Evolutionary conservation across 1,284 basidiomycete species (phyloP), one percentile per base, ranked within the genome.

Genomic region (Singerocomus inundabilis): DNA sequence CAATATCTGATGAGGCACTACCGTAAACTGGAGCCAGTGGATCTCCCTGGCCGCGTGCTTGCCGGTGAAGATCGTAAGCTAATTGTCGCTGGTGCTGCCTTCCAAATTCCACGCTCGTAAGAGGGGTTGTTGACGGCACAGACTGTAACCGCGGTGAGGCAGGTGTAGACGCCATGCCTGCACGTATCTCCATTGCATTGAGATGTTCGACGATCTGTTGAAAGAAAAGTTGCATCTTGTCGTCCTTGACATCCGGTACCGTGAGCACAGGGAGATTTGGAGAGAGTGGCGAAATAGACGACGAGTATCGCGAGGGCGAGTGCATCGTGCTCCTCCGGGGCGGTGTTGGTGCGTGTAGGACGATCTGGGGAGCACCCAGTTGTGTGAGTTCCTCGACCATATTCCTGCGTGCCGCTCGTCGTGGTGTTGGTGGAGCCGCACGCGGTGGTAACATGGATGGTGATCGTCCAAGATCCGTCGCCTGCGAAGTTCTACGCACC

Each of bases 151-250:
- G 59, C 11, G 66, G 61, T 13, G 57, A 55, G 31, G 51, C 57
- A 33, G 53, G 55, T 15, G 53, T 44, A 44, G 54, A 56, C 12
- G 55, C 37, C 39, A 59, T 60, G 30, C 57, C 57, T 6, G 72
- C 69, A 51, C 68, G 69, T 32, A 72, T 69, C 58, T 85, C 82
- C 72, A 93, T 82, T 40, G 80, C 79, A 52, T 84, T 84, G 40
- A 93, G 79, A 59, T 91, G 88, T 36, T 90, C 83, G 7, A 85
- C 85, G 44, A 94, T 84, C 67, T 93, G 88, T 49, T 85, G 76
- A 68, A 93, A 88, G 69, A 92, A 92, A 35, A 79, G 69, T 53
- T 90, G 86, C 64, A 93, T 82, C 37, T 81, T 80, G 40, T 81
- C 81, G 58, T 91, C 86, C 46, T 64, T 53, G 43, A 58, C 54